These are phyloP conservation scores for Trametes polyzona DNA, from an alignment of 1,284 basidiomycete species.

Conservation along the genomic window DNA sequence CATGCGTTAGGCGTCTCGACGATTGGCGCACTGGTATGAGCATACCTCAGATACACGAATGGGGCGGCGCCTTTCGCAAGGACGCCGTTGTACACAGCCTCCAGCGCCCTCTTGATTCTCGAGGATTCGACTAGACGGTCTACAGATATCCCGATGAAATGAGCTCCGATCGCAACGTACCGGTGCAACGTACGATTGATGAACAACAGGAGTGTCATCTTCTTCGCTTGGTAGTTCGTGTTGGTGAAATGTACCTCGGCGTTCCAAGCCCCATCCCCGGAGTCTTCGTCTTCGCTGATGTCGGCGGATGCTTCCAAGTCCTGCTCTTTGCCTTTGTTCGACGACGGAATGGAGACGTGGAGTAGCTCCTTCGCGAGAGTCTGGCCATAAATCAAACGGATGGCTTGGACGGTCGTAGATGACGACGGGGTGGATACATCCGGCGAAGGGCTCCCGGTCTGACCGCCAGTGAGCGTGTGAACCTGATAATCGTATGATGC, in stretches of 20 bases:
- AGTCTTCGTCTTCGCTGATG: constrained; percentile 31
- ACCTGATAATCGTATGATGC: neutral
- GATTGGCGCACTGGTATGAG: neutral
- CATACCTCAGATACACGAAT: constrained; percentile 90
- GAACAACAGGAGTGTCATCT: constrained; percentile 87
- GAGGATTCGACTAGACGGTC: constrained; percentile 94
- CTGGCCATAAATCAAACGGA: constrained; percentile 84
- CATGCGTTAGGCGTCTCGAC: neutral
- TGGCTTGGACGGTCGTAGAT: constrained; percentile 72
- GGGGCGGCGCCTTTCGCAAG: constrained; percentile 93
- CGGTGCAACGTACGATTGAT: constrained; percentile 81
- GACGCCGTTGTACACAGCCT: constrained; percentile 83
- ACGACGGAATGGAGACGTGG: constrained; percentile 50
- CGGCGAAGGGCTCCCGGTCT: constrained; percentile 75
- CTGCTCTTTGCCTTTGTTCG: constrained; percentile 3
- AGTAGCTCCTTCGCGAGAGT: constrained; percentile 84
- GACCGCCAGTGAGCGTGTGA: neutral
- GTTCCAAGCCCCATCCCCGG: constrained; percentile 52
- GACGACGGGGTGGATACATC: constrained; percentile 85
- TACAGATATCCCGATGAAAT: constrained; percentile 36
- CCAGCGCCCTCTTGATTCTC: constrained; percentile 86
- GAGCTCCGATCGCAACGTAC: neutral
- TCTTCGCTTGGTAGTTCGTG: constrained; percentile 90
- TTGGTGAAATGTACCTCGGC: constrained; percentile 83
- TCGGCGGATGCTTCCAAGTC: neutral